Evolutionary conservation across 2,329 filamentous ascomycete species (phyloP).

Genomic region (Curvularia sp.): DNA sequence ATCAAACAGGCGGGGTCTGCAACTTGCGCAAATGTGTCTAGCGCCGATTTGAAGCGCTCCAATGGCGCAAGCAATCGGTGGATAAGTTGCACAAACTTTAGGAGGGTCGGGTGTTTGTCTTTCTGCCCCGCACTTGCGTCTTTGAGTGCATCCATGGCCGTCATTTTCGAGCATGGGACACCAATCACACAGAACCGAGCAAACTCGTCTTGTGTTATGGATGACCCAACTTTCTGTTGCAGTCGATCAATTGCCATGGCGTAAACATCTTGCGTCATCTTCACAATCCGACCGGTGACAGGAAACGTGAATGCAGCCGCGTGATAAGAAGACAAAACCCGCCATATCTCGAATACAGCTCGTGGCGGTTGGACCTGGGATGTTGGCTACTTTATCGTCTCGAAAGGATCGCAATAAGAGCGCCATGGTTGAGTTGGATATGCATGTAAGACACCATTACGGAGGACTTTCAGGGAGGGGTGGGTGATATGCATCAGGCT

Average conservation of each 20-base stretch:
- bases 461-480: not conserved
- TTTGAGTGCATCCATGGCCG: not conserved
- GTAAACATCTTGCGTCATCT: not conserved
- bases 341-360: not conserved
- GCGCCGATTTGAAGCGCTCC: not conserved
- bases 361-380: not conserved
- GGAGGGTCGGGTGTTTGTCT: not conserved
- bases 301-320: not conserved
- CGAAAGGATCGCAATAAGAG: not conserved
- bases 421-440: not conserved
- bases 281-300: not conserved
- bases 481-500: not conserved
- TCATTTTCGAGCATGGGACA: not conserved
- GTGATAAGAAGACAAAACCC: not conserved
- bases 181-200: not conserved
- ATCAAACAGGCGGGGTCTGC: not conserved
- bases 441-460: not conserved
- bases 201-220: not conserved
- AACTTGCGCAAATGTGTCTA: not conserved
- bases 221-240: not conserved
- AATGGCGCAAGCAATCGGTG: not conserved
- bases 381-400: not conserved
- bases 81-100: not conserved
- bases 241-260: conserved; percentile 1
- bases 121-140: not conserved